Evolutionary conservation across 1,139 yeast genomes (phyloP).

Genomic region (Geotrichum macrosporum): DNA sequence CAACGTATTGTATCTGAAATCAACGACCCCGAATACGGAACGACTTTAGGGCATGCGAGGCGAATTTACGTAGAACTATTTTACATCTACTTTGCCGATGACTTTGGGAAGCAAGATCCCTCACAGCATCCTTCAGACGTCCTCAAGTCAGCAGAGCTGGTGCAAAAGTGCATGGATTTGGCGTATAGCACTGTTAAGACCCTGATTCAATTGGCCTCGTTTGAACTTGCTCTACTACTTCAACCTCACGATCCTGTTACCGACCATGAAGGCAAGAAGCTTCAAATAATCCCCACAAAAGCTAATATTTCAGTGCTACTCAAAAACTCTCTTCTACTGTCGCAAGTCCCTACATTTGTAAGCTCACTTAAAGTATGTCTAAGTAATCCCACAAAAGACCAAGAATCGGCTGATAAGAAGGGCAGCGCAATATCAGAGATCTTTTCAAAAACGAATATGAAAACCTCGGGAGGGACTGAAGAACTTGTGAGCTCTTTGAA

Average conservation of each 20-base stretch:
- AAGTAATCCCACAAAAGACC: not conserved
- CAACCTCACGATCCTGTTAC: not conserved
- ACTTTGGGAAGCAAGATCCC: not conserved
- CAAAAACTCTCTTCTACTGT: too few relatives aligned
- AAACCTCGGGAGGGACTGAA: too few relatives aligned
- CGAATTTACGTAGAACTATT: conserved; percentile 14
- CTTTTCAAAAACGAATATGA: conserved; percentile 3
- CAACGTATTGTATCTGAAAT: not conserved
- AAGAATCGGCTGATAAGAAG: not conserved
- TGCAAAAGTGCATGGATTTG: conserved; percentile 6
- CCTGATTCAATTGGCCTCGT: conserved; percentile 1
- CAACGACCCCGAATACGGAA: not conserved
- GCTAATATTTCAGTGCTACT: not conserved
- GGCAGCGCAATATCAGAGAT: not conserved
- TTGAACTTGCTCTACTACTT: conserved; percentile 1
- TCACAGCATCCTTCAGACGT: too few relatives aligned
- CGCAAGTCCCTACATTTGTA: not conserved
- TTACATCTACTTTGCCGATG: conserved; percentile 17
- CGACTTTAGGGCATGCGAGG: conserved; percentile 10
- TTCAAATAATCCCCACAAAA: not conserved
- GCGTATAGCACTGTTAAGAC: conserved; percentile 11
- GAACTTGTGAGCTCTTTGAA: not conserved
- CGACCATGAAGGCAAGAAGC: too few relatives aligned
- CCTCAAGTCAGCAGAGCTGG: not conserved
- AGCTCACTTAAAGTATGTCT: not conserved